phyloP scores from a whole-genome alignment of 2,329 filamentous ascomycete genomes.

The Botryotinia convoluta region DNA sequence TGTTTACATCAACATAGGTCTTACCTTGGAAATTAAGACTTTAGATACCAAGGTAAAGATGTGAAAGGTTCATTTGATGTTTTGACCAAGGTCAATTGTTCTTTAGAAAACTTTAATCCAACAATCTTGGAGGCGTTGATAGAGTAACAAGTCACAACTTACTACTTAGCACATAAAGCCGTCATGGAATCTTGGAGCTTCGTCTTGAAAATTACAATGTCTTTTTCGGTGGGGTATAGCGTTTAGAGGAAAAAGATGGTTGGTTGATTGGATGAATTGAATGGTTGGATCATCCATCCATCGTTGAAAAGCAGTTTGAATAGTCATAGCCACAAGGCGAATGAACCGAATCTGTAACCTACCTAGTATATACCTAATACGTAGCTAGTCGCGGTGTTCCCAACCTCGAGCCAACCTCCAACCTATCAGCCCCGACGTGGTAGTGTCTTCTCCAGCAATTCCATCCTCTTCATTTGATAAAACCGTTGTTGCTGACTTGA shows the following conservation, averaged over 20 bases:
- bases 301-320: background rate
- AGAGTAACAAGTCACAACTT: background rate
- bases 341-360: background rate
- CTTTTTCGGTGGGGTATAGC: background rate
- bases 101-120: background rate
- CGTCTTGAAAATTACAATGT: background rate
- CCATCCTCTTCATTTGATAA: background rate
- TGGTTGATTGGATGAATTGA: background rate
- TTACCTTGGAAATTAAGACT: background rate
- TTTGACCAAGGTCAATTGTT: background rate
- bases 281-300: background rate
- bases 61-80: background rate
- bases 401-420: background rate
- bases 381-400: background rate
- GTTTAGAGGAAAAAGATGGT: slow-evolving; percentile 1
- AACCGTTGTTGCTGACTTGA: slow-evolving; percentile 3
- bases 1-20: background rate
- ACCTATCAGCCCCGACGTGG: background rate
- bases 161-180: background rate
- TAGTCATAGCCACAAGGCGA: background rate
- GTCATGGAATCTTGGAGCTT: background rate
- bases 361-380: background rate
- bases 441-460: background rate
- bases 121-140: background rate
- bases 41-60: background rate